Base-by-base conservation (phyloP, 2,329 filamentous ascomycete species). In the Aureobasidium sp. region DNA sequence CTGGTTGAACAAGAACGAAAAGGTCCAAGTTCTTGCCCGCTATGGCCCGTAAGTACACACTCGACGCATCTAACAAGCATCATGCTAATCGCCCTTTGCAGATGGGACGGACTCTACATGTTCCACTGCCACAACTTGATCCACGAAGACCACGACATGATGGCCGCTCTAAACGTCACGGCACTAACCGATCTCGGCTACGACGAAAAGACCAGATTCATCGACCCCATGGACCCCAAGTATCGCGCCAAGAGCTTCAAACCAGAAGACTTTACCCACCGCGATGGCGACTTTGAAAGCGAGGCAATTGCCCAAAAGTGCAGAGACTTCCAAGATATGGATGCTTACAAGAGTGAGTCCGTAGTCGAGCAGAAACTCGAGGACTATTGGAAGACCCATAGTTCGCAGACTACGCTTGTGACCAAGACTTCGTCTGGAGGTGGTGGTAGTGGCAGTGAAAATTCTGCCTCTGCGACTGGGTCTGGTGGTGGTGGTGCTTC, bases 61-160 rank as follows among this genome's bases (percentile, higher is more conserved):
- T 27, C 5, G 5, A 4, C 8, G n/a, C 29, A 39, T 16, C 16
- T 39, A 3, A 15, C 30, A 29, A 52, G 9, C 25, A 34, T 29
- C 16, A 29, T 27, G 32, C 65, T 58, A 37, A 45, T 0, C 73
- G 79, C 79, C 79, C 1, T 73, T 79, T 1, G 73, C 77, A 66
- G 83, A 78, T 82, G 78, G 77, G 77, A 80, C 59, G 83, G 83
- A 9, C 71, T 79, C 7, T 80, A 79, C 63, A 77, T 78, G 75
- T 78, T 78, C 65, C 77, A 75, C 53, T 75, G 74, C 67, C 76
- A 78, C 67, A 77, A 78, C 57, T 67, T 78, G n/a, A 67, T 78
- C 45, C 76, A 78, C 64, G 76, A 78, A 67, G 76, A 78, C 63
- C 65, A 76, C 62, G 71, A 74, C 52, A 77, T 78, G 76, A 69